These are phyloP conservation scores for Phyllosticta citrichinensis DNA, from an alignment of 2,329 filamentous ascomycete genomes.

Conservation along the genomic window DNA sequence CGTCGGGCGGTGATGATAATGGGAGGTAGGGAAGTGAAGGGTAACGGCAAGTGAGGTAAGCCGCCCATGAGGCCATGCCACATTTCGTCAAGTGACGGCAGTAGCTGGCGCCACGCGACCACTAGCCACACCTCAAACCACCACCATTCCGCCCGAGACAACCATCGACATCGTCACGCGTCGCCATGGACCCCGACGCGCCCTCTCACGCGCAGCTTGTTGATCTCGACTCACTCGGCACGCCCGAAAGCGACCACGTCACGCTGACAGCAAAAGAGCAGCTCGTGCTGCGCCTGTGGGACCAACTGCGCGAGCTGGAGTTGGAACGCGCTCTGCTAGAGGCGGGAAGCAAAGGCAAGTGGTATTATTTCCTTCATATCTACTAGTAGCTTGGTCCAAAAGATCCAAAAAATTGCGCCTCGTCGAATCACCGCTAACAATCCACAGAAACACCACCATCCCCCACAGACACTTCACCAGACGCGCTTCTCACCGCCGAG, in stretches of 20 bases:
- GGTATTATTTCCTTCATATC: neutral
- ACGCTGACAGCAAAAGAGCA: conserved; percentile 57
- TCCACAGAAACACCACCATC: neutral
- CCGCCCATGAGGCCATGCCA: neutral
- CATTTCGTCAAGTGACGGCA: neutral
- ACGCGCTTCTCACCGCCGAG: conserved; percentile 42
- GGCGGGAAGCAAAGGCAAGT: conserved; percentile 23
- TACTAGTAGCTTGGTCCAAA: neutral
- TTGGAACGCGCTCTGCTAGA: conserved; percentile 60
- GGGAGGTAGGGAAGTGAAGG: conserved; percentile 15
- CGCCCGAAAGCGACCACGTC: conserved; percentile 38
- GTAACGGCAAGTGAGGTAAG: conserved; percentile 6
- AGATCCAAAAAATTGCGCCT: neutral
- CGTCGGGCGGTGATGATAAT: conserved; percentile 9
- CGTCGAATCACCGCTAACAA: neutral
- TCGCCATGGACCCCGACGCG: conserved; percentile 1
- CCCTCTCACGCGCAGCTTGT: conserved; percentile 6
- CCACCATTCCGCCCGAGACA: conserved; percentile 3
- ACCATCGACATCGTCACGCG: conserved; percentile 5
- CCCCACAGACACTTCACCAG: conserved; percentile 29
- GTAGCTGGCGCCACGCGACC: neutral
- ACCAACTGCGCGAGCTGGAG: conserved; percentile 59
- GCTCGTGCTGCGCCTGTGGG: conserved; percentile 58
- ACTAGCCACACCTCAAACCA: conserved; percentile 6
- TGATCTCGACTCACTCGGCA: conserved; percentile 29